phyloP scores from a whole-genome alignment of 2,329 filamentous ascomycete genomes.

The Colletotrichum sp. region DNA sequence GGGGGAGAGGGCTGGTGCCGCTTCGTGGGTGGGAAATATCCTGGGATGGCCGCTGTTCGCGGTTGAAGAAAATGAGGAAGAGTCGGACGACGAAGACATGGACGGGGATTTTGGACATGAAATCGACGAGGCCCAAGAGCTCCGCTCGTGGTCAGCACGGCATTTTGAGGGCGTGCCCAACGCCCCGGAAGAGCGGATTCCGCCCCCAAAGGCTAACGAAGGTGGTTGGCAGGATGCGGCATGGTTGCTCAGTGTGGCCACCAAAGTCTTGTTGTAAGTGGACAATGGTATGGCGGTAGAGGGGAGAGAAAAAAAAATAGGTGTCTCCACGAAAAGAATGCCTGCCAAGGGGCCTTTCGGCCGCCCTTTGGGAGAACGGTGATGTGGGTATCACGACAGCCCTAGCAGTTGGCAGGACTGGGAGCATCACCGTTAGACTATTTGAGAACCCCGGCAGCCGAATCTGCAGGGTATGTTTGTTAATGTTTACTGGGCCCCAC shows the following conservation, averaged over 20 bases:
- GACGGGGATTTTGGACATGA: slow-evolving; percentile 34
- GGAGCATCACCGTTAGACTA: slow-evolving; percentile 12
- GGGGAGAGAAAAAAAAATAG: background rate
- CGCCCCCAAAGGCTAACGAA: slow-evolving; percentile 54
- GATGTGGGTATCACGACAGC: slow-evolving; percentile 17
- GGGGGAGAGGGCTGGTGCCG: slow-evolving; percentile 54
- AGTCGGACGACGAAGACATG: slow-evolving; percentile 43
- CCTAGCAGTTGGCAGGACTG: slow-evolving; percentile 1
- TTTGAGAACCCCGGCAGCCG: background rate
- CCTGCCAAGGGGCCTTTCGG: background rate
- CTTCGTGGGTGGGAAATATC: slow-evolving; percentile 63
- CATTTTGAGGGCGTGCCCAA: slow-evolving; percentile 47
- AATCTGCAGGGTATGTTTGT: slow-evolving; percentile 15
- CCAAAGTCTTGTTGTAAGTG: slow-evolving; percentile 62
- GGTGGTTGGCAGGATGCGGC: slow-evolving; percentile 71
- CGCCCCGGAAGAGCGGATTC: slow-evolving; percentile 51
- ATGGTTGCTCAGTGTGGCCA: slow-evolving; percentile 70
- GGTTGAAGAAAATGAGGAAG: slow-evolving; percentile 65
- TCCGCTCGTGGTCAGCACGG: slow-evolving; percentile 35
- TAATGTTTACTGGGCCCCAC: slow-evolving; percentile 1
- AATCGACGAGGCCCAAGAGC: slow-evolving; percentile 30
- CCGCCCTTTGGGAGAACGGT: background rate
- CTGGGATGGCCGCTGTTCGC: slow-evolving; percentile 67
- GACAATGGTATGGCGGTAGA: background rate
- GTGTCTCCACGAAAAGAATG: background rate